Conservation (phyloP, 192 early-diverging fungal genomes). For the Thamnidium elegans region DNA sequence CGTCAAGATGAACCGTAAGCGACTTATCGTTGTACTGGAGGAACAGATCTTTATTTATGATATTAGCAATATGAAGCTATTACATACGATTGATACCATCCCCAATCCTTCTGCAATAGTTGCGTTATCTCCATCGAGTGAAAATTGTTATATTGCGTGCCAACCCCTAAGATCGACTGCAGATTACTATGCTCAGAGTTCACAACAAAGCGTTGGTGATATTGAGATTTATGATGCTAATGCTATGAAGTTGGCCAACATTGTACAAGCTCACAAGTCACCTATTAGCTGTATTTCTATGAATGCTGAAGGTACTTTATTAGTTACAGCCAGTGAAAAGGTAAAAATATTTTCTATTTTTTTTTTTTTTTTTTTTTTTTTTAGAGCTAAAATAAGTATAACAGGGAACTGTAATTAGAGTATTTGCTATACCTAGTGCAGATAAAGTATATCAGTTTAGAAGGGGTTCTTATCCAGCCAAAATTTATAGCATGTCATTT, state of each 20-base stretch:
- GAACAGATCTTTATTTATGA: conserved; percentile 97
- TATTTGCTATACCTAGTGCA: conserved; percentile 84
- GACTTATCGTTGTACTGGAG: conserved; percentile 91
- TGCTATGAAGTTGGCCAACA: conserved; percentile 82
- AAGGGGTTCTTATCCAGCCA: conserved; percentile 87
- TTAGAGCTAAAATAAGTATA: neutral
- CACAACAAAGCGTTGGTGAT: conserved; percentile 59
- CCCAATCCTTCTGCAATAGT: conserved; percentile 88
- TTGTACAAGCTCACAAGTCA: conserved; percentile 93
- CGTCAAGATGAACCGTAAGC: conserved; percentile 92
- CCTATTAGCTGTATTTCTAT: conserved; percentile 82
- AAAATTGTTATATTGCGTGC: conserved; percentile 93
- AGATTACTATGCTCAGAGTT: conserved; percentile 46
- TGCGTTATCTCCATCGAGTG: conserved; percentile 86
- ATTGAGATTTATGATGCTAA: conserved; percentile 89
- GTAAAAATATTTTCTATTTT: conserved; percentile 35
- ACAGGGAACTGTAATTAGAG: conserved; percentile 91
- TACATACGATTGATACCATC: conserved; percentile 91
- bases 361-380: neutral
- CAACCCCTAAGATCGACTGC: conserved; percentile 68
- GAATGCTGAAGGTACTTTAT: conserved; percentile 83
- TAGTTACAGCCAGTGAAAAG: conserved; percentile 95
- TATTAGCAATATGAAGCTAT: conserved; percentile 95
- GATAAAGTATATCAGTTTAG: conserved; percentile 90
- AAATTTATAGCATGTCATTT: conserved; percentile 89